Base-by-base conservation (phyloP, 192 early-diverging fungal species). In the Cetraspora pellucida region DNA sequence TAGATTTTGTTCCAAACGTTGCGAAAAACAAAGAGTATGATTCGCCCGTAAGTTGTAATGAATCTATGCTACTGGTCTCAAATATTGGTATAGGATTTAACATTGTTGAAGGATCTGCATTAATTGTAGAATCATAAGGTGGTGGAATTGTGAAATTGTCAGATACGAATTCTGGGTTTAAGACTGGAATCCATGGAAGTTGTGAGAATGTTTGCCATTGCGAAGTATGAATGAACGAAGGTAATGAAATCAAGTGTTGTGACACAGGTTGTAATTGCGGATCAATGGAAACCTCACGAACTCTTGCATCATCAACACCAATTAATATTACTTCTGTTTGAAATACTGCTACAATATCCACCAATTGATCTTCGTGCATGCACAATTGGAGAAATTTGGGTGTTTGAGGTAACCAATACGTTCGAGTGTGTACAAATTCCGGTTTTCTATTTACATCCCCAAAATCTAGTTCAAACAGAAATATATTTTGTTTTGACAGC, bases 321-420 rank as follows among this genome's bases (percentile, higher is more conserved):
- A 74, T 59, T 10, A 31, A 45, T 37, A 74, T 74, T 13, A 74
- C 47, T 27, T 74, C 72, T 21, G n/a, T 31, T 19, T 60, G 30
- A 74, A 74, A 74, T 17, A 60, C 57, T 10, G 72, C 72, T 28
- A 74, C 31, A 16, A 74, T 74, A 55, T 74, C 55, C 21, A 57
- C 23, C n/a, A 74, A 58, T 45, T 74, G 50, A 46, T 74, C 72
- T 59, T 49, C 72, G 11, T 74, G 55, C 30, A 74, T 45, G 3
- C 54, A 55, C 72, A 74, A 23, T 16, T 74, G n/a, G 7, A 74
- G 19, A 59, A 59, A 74, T 25, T 74, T 60, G 2, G 72, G 72
- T n/a, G 72, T 74, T 45, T 60, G 52, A n/a, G 72, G 72, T 60
- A 74, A 58, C 72, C 72, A 74, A 60, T 74, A 74, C 10, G 72